phyloP scores from a whole-genome alignment of 176 grass and related monocot genomes.

The Oryza australiensis region DNA sequence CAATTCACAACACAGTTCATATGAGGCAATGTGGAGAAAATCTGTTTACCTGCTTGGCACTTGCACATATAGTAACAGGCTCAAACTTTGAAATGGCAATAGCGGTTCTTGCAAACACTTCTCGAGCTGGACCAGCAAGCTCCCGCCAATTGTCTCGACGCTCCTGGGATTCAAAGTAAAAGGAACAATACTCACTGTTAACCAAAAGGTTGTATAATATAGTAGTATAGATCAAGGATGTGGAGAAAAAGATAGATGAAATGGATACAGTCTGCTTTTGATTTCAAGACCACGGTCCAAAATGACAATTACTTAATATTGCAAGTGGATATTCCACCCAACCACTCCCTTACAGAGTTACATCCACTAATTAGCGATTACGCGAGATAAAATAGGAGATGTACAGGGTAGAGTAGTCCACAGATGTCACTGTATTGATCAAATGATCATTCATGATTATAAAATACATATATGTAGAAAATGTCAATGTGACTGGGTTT shows the following conservation, averaged over 20 bases:
- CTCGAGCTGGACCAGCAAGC: conserved; percentile 59
- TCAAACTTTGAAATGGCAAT: conserved; percentile 89
- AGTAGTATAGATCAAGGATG: neutral
- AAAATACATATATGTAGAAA: neutral
- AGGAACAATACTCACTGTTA: neutral
- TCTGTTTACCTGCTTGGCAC: conserved; percentile 51
- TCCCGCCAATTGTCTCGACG: conserved; percentile 88
- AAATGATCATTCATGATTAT: neutral
- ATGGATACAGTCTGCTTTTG: neutral
- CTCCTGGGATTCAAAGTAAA: conserved; percentile 60
- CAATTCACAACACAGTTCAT: neutral
- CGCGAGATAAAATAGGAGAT: neutral
- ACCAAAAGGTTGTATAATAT: neutral
- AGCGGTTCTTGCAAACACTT: conserved; percentile 53
- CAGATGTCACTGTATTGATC: neutral
- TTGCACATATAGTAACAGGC: conserved; percentile 74
- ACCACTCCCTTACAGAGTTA: neutral
- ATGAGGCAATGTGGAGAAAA: neutral
- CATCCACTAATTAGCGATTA: neutral
- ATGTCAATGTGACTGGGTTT: neutral
- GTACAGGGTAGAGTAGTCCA: neutral
- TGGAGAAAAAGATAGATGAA: neutral
- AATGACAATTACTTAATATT: neutral
- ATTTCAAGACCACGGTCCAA: neutral
- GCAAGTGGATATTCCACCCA: neutral